Conservation (phyloP, 2,329 filamentous ascomycete species). For the Colletotrichum sp. region DNA sequence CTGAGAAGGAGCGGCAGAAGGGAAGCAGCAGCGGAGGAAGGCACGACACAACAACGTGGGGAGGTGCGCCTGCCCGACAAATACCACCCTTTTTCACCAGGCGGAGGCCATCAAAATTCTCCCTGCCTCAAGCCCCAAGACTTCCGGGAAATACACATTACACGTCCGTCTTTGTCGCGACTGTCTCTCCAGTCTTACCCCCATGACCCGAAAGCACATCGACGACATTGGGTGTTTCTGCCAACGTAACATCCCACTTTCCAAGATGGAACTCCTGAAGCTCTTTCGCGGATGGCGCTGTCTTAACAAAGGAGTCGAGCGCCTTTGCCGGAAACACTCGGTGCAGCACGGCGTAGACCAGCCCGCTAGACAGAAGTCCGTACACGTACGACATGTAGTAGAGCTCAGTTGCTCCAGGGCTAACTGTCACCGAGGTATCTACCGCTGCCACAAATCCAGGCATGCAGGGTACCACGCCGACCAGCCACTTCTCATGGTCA, state of each 20-base stretch:
- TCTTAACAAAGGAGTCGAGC: slow-evolving; percentile 33
- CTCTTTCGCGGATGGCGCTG: slow-evolving; percentile 25
- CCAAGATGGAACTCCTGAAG: slow-evolving; percentile 31
- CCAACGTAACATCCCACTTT: slow-evolving; percentile 34
- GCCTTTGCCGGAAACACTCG: slow-evolving; percentile 27
- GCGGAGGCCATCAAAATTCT: rapidly evolving
- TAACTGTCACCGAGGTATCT: slow-evolving; percentile 33
- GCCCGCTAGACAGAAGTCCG: slow-evolving; percentile 37
- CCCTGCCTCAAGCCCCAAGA: not conserved
- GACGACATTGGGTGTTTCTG: slow-evolving; percentile 4
- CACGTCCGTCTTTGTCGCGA: not conserved
- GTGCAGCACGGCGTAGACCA: slow-evolving; percentile 36
- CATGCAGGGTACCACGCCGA: slow-evolving; percentile 42
- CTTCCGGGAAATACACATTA: not conserved
- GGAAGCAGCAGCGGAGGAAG: not conserved
- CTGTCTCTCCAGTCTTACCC: not conserved
- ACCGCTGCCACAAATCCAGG: slow-evolving; percentile 48
- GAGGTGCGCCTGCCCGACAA: too few relatives aligned
- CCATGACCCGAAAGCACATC: not conserved
- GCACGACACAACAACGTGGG: not conserved
- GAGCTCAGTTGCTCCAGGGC: slow-evolving; percentile 40
- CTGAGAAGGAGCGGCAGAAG: not conserved
- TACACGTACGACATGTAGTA: slow-evolving; percentile 45
- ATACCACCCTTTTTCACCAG: rapidly evolving
- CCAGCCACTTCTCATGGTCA: slow-evolving; percentile 36